A percentile compares a stretch with the other conserved stretches of the same genome.
Conservation (phyloP, 2,329 filamentous ascomycete genomes). For the Xylaria multiplex region DNA sequence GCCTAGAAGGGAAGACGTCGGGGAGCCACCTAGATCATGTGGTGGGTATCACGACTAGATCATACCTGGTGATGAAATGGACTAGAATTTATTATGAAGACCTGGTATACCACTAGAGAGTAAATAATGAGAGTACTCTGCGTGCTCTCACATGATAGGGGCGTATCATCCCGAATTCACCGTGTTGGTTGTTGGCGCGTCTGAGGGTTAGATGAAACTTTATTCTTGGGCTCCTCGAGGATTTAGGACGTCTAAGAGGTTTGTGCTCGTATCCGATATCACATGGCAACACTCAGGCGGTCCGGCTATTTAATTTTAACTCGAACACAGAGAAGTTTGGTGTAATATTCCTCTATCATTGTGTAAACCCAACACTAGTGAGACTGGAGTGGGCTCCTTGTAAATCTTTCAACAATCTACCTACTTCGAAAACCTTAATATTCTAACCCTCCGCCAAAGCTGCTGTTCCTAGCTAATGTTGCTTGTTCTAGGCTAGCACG, state of each 20-base stretch:
- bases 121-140: background rate
- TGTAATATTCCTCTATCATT: constrained; percentile 8
- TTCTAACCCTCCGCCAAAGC: constrained; percentile 59
- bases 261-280: background rate
- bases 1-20: constrained; percentile 36
- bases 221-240: background rate
- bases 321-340: background rate
- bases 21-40: constrained; percentile 11
- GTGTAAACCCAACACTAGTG: background rate
- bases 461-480: constrained; percentile 59
- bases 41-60: constrained; percentile 1
- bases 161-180: background rate
- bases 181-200: background rate
- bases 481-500: constrained; percentile 59
- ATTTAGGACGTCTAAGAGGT: background rate
- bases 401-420: background rate
- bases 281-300: background rate
- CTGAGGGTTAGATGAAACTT: background rate
- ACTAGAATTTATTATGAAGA: constrained; percentile 8
- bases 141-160: background rate
- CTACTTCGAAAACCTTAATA: constrained; percentile 48
- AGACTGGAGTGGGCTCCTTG: constrained; percentile 4
- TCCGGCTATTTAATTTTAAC: constrained; percentile 14
- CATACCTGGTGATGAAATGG: constrained; percentile 6
- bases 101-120: background rate